Evolutionary conservation across 169 alveolate genomes (phyloP), one percentile per base, ranked within the genome.

Genomic region (Sarcocystis neurona): DNA sequence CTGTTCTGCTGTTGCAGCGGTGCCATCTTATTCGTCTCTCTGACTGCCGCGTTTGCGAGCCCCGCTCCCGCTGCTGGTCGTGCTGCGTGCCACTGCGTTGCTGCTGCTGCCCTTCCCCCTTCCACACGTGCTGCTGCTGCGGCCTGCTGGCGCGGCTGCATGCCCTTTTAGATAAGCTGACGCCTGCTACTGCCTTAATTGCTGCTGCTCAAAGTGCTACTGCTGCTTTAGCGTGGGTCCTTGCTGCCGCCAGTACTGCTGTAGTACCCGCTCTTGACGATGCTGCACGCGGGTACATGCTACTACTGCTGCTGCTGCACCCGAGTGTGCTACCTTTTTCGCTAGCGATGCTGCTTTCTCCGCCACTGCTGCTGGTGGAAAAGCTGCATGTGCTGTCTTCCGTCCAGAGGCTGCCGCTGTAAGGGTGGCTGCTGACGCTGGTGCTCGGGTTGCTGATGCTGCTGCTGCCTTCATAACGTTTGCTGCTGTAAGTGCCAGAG

Each of bases 401-500:
- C 20, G 78, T 32, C 41, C 58, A 30, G 43, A 43, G 12, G 5
- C 63, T 20, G 10, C 78, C 60, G 60, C 77, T 80, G 47, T 43
- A 48, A 8, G 46, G 78, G 43, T 80, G 46, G 39, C 53, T 2
- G 20, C 78, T 56, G 88, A 44, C 58, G 30, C 37, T 39, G 77
- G 78, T 80, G 72, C 86, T 5, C 12, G 86, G 46, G 70, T 50
- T 79, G 72, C 86, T 79, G 75, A 56, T 75, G 84, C 84, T 12
- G 84, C n/a, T 75, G 84, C 84, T 80, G 88, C 77, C 34, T 47
- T 56, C 60, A 72, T 48, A 56, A 72, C 60, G 46, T 47, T 32
- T 47, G 86, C 74, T 79, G 86, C 50, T 79, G 72, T 39, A 48
- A 50, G 15, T 79, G 86, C 86, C n/a, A n/a, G n/a, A n/a, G n/a